Conservation (phyloP, 139 green algal species). For the Micractinium sp. region DNA sequence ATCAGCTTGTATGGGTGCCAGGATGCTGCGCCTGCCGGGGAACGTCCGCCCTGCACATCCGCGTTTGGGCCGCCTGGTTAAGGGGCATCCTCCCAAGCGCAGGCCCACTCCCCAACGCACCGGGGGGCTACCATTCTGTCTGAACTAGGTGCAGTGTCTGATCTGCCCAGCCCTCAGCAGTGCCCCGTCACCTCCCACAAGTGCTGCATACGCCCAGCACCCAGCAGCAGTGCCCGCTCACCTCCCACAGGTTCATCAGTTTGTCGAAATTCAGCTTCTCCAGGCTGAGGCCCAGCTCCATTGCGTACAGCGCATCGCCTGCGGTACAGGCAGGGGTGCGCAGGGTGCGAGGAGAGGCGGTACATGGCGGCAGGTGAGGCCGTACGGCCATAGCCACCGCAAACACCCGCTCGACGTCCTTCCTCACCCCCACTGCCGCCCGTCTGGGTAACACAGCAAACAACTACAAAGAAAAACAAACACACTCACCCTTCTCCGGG, state of each 20-base stretch:
- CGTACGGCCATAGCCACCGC: neutral
- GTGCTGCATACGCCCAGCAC: neutral
- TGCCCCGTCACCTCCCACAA: neutral
- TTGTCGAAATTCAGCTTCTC: conserved; percentile 97
- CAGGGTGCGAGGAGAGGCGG: no score
- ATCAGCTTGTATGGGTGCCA: no score
- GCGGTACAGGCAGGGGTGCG: neutral
- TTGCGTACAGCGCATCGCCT: conserved; percentile 79
- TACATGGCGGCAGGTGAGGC: neutral
- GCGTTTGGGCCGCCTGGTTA: no score
- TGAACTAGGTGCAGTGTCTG: no score
- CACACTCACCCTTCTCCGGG: conserved; percentile 27
- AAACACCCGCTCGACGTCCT: no score
- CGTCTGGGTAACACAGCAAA: neutral
- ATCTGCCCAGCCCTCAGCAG: no score
- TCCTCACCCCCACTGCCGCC: neutral
- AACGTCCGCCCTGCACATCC: no score
- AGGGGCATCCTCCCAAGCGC: no score
- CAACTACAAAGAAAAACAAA: neutral
- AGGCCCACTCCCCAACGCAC: no score
- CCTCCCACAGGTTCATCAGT: conserved; percentile 54
- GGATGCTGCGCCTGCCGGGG: no score
- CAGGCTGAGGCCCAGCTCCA: conserved; percentile 92
- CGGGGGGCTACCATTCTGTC: no score
- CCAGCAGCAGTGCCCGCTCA: neutral